These are phyloP conservation scores for Hemisphaericaspora xylanilytica DNA, from an alignment of 1,139 yeast genomes.

Conservation along the genomic window DNA sequence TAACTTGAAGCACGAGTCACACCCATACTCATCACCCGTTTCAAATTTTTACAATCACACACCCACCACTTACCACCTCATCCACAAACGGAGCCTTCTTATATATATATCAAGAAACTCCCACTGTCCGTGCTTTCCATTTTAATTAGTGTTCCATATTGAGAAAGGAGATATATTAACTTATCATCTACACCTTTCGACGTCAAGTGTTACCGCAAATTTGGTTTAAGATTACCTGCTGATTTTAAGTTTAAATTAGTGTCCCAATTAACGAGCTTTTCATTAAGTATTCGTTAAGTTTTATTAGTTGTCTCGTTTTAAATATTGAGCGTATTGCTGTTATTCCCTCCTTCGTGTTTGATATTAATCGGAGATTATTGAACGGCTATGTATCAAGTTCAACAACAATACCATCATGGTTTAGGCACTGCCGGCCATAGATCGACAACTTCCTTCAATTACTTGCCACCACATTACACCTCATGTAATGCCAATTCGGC, in stretches of 20 bases:
- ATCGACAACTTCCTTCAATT: conserved; percentile 29
- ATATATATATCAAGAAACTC: no score
- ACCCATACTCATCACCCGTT: no score
- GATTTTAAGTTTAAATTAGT: neutral
- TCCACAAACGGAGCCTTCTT: no score
- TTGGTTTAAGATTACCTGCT: neutral
- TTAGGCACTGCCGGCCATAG: conserved; percentile 43
- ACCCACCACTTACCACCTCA: neutral
- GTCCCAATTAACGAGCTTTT: conserved; percentile 34
- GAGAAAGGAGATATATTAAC: neutral
- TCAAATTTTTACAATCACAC: neutral
- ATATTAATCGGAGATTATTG: no score
- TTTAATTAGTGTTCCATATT: neutral
- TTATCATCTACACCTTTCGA: neutral
- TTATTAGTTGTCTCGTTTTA: no score
- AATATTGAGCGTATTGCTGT: no score
- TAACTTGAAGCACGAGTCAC: neutral
- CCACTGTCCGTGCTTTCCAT: no score
- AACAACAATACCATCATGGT: conserved; percentile 22
- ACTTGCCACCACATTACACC: conserved; percentile 15
- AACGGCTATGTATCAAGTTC: conserved; percentile 15
- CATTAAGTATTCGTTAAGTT: conserved; percentile 37
- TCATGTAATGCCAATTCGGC: conserved; percentile 13
- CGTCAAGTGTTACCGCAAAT: neutral
- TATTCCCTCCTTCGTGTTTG: no score